Evolutionary conservation across 768 basidiomycete species (phyloP).

Genomic region (Naganishia vaughanmartiniae): DNA sequence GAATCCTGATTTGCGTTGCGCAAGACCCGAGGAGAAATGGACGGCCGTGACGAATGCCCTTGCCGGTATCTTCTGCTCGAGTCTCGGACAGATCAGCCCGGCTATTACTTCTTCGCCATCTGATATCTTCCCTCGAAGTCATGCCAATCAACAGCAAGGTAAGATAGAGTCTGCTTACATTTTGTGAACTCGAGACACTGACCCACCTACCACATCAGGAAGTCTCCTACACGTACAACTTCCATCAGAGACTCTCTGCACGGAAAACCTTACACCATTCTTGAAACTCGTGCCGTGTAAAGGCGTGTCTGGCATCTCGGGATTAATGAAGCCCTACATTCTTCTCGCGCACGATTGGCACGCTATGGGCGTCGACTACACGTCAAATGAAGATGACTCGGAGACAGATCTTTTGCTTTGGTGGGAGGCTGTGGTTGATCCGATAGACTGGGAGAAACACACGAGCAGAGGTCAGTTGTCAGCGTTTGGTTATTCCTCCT

Average conservation of each 20-base stretch:
- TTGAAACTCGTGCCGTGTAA: slow-evolving; percentile 92
- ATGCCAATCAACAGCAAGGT: slow-evolving; percentile 57
- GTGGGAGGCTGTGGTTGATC: slow-evolving; percentile 77
- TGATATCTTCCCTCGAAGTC: slow-evolving; percentile 57
- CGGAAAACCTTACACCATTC: slow-evolving; percentile 95
- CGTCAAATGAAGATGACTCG: slow-evolving; percentile 51
- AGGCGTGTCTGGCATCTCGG: slow-evolving; percentile 70
- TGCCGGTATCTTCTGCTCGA: slow-evolving; percentile 91
- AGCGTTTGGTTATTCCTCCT: background rate
- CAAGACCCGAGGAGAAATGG: slow-evolving; percentile 75
- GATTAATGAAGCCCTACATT: slow-evolving; percentile 65
- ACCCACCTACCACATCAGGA: slow-evolving; percentile 43
- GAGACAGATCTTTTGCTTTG: slow-evolving; percentile 53
- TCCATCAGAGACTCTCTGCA: slow-evolving; percentile 87
- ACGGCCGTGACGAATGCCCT: slow-evolving; percentile 79
- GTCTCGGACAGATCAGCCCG: slow-evolving; percentile 61
- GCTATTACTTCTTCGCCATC: slow-evolving; percentile 66
- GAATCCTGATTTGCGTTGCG: slow-evolving; percentile 47
- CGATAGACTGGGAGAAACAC: slow-evolving; percentile 57
- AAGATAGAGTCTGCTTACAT: slow-evolving; percentile 44
- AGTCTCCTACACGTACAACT: slow-evolving; percentile 68
- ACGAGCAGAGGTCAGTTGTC: slow-evolving; percentile 31
- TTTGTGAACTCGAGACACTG: background rate
- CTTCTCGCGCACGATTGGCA: slow-evolving; percentile 92
- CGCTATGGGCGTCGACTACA: slow-evolving; percentile 75